Base-by-base conservation (phyloP, 2,329 filamentous ascomycete species). In the Fusarium longipes region DNA sequence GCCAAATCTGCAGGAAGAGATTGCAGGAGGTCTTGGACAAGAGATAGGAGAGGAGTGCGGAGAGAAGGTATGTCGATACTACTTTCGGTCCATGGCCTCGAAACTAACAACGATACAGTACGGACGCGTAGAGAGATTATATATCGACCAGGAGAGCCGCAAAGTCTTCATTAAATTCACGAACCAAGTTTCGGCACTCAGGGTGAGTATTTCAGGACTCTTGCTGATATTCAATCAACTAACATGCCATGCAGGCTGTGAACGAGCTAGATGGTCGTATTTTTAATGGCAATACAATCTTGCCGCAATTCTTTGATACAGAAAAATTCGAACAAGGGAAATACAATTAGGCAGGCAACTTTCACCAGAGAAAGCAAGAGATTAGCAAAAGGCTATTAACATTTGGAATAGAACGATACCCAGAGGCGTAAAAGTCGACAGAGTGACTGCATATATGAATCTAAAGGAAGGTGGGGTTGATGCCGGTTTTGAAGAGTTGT, bases 41-140 rank as follows among this genome's bases (percentile, higher is more conserved):
- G 94, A 97, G 77, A 97, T 99, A 78, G 96, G 96, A 8, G 93
- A 97, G 74, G 93, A 97, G 76, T 97, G 96, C 78, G 90, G 89
- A 48, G 88, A 93, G 68, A 93, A 94, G 84, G 87, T 90, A 62
- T 57, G 65, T 38, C 35, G 22, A 35, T 18, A 3, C 38, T 4
- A 45, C 8, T 5, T 27, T 42, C 24, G 8, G 8, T 27, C 12
- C 10, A 7, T 7, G 25, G 5, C 44, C 42, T 29, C 17, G 17
- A 27, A 35, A 44, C 70, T 75, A 53, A 75, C 54, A 36, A 15
- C 9, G 17, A 33, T 40, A 12, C 49, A 93, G 88, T 97, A 97
- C 76, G 93, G 94, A 17, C 86, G 88, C 42, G 91, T 97, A 7
- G 92, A 96, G 77, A 84, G 93, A 69, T 83, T 97, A 18, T 90